These are phyloP conservation scores for Ampelomyces quisqualis DNA, from an alignment of 2,329 filamentous ascomycete species.

Conservation along the genomic window DNA sequence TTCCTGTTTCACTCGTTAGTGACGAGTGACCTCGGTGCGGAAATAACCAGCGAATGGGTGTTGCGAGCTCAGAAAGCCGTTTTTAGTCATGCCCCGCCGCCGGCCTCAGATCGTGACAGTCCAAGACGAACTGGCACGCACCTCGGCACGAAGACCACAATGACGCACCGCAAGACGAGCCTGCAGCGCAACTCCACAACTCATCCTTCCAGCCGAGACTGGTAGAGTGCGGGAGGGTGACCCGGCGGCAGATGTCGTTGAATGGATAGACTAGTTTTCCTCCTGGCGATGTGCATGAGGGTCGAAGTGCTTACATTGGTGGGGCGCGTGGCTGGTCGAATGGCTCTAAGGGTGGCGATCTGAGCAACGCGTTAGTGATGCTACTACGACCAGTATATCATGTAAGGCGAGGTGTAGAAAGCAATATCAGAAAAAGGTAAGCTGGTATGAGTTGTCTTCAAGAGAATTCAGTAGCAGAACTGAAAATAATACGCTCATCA, in stretches of 20 bases:
- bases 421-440: constrained; percentile 56
- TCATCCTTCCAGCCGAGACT: constrained; percentile 59
- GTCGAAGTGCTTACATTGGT: constrained; percentile 27
- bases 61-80: constrained; percentile 62
- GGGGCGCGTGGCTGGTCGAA: neutral
- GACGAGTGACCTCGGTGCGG: constrained; percentile 2
- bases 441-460: constrained; percentile 60
- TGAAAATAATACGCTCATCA: constrained; percentile 53
- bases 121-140: constrained; percentile 45
- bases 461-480: constrained; percentile 63
- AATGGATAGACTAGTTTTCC: constrained; percentile 65
- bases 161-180: constrained; percentile 47
- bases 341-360: neutral
- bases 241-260: constrained; percentile 65
- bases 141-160: constrained; percentile 58
- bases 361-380: constrained; percentile 20
- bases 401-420: constrained; percentile 3
- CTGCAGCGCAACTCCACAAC: constrained; percentile 69
- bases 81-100: constrained; percentile 67
- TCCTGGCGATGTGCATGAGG: constrained; percentile 46
- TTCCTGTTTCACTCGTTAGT: no score
- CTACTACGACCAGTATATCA: constrained; percentile 1
- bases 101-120: constrained; percentile 54
- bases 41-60: constrained; percentile 9
- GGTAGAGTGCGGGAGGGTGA: constrained; percentile 72